These are phyloP conservation scores for Penicillium sp. DNA, from an alignment of 2,329 filamentous ascomycete genomes.

Conservation along the genomic window DNA sequence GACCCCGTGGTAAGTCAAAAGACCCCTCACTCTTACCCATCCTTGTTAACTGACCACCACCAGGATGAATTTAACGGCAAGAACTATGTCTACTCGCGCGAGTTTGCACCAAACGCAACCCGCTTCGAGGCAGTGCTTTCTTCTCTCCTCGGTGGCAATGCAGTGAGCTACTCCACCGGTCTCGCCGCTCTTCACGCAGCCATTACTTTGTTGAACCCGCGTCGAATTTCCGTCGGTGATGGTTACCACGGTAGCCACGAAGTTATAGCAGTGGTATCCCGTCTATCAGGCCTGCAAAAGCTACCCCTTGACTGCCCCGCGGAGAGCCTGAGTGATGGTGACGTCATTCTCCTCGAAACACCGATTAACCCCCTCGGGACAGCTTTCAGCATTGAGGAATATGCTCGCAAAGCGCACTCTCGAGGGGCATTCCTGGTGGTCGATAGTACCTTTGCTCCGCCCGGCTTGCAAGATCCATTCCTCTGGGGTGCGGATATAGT, in stretches of 20 bases:
- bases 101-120: constrained; percentile 75
- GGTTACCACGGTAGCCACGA: constrained; percentile 95
- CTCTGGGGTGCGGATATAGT: constrained; percentile 75
- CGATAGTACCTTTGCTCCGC: constrained; percentile 88
- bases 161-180: constrained; percentile 78
- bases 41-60: neutral
- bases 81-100: constrained; percentile 79
- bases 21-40: neutral
- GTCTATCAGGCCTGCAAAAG: constrained; percentile 72
- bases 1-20: constrained; percentile 55
- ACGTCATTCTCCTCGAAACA: constrained; percentile 86
- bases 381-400: constrained; percentile 68
- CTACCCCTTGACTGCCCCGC: constrained; percentile 70
- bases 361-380: constrained; percentile 86
- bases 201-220: constrained; percentile 77
- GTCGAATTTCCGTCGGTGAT: constrained; percentile 74
- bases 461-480: constrained; percentile 86
- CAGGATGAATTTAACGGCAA: constrained; percentile 28
- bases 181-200: constrained; percentile 85
- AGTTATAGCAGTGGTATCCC: constrained; percentile 71
- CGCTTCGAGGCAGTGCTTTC: constrained; percentile 82
- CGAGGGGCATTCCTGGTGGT: constrained; percentile 74
- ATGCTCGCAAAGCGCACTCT: constrained; percentile 63
- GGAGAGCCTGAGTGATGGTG: constrained; percentile 62
- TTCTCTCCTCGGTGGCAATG: constrained; percentile 64